These are phyloP conservation scores for Neonectria magnoliae DNA, from an alignment of 2,329 filamentous ascomycete species.

Conservation along the genomic window DNA sequence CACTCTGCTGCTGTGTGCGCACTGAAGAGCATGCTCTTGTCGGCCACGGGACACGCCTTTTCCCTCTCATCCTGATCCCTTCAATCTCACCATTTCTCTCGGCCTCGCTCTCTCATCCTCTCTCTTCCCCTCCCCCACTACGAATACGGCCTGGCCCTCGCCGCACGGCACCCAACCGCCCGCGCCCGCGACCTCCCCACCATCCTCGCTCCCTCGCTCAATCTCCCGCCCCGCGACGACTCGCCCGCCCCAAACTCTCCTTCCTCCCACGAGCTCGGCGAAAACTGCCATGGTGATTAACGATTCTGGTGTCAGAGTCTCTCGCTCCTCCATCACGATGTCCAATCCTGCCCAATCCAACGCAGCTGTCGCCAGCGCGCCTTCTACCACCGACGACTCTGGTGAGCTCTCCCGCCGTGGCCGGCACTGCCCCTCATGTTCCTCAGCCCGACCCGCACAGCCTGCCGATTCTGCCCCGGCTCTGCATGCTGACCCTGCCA, in stretches of 20 bases:
- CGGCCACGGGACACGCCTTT: conserved; percentile 40
- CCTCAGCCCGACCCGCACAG: conserved; percentile 37
- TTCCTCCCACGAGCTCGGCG: conserved; percentile 4
- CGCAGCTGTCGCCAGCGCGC: conserved; percentile 42
- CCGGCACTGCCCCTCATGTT: conserved; percentile 49
- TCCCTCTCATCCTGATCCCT: conserved; percentile 34
- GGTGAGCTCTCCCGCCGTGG: conserved; percentile 50
- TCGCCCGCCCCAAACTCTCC: conserved; percentile 21
- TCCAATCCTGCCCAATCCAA: conserved; percentile 48
- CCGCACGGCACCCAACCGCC: conserved; percentile 30
- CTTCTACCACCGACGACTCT: conserved; percentile 51
- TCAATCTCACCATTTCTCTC: conserved; percentile 19
- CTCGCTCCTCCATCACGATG: conserved; percentile 50
- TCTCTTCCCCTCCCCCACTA: conserved; percentile 37
- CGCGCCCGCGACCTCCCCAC: conserved; percentile 37
- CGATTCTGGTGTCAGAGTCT: conserved; percentile 50
- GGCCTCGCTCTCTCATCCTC: conserved; percentile 28
- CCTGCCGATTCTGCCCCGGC: conserved; percentile 34
- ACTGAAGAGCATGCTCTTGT: conserved; percentile 43
- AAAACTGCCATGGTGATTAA: conserved; percentile 52
- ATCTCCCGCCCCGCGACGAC: conserved; percentile 41
- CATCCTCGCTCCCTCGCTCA: conserved; percentile 35
- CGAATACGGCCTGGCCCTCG: conserved; percentile 35
- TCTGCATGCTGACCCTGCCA: conserved; percentile 47
- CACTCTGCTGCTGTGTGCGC: conserved; percentile 29